Evolutionary conservation across 2,329 filamentous ascomycete species (phyloP).

Genomic region (Colletotrichum theobromicola): DNA sequence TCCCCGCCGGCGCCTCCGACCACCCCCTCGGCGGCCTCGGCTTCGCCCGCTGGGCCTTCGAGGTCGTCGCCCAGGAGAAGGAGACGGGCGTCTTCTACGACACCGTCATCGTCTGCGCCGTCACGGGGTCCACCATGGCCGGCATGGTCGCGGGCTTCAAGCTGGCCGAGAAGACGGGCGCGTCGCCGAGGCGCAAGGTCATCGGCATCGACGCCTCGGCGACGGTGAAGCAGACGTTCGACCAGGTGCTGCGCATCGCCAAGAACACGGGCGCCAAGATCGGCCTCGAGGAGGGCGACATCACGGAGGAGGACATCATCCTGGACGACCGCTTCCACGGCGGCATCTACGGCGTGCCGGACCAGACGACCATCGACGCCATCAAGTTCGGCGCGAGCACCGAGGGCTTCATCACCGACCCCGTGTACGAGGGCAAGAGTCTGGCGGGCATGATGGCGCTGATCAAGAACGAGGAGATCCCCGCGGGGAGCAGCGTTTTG

Average conservation of each 20-base stretch:
- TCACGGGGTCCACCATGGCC: constrained; percentile 73
- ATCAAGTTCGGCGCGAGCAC: constrained; percentile 72
- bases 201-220: constrained; percentile 43
- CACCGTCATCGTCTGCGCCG: constrained; percentile 71
- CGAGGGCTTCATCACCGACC: constrained; percentile 77
- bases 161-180: constrained; percentile 53
- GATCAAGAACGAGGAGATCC: constrained; percentile 66
- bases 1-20: constrained; percentile 74
- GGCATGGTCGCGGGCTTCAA: constrained; percentile 79
- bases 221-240: constrained; percentile 64
- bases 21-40: constrained; percentile 74
- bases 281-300: constrained; percentile 62
- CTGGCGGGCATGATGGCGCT: constrained; percentile 75
- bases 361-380: constrained; percentile 68
- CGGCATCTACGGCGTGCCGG: constrained; percentile 71
- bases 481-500: constrained; percentile 65
- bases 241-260: constrained; percentile 71
- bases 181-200: constrained; percentile 37
- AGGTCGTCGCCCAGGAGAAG: constrained; percentile 68
- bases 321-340: constrained; percentile 71
- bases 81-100: constrained; percentile 69
- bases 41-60: constrained; percentile 74
- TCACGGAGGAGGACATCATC: constrained; percentile 66
- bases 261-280: constrained; percentile 67
- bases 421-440: constrained; percentile 79